Base-by-base conservation (phyloP, 2,329 filamentous ascomycete genomes). In the Teratosphaeria viscida region DNA sequence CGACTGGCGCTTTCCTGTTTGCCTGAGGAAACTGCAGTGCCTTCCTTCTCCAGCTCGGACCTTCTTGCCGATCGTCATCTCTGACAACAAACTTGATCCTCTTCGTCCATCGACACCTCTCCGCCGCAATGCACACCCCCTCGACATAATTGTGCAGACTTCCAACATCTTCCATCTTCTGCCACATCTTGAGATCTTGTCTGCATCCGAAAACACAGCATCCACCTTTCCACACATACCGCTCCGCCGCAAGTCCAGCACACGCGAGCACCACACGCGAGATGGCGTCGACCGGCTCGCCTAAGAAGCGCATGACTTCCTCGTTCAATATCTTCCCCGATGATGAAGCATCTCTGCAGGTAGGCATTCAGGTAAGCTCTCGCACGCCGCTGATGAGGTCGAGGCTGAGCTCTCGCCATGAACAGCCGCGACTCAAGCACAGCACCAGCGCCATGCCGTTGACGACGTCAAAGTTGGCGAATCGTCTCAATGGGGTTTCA, bases 381-480 rank as follows among this genome's bases (percentile, higher is more conserved):
- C n/a, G 43, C 43, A 5, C 16, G n/a, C 8, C 43, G 43, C 19
- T 11, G 43, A 49, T 19, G 37, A 26, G 23, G 16, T 29, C 19
- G 23, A 26, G 23, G n/a, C 58, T 34, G 23, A 54, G 43, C 57
- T 34, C 56, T 57, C 34, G 43, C 57, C 6, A 23, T 26, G n/a
- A 16, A 54, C 60, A 64, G 62, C 55, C 39, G 19, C 37, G 47
- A 54, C 55, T 65, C 55, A 63, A 64, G 60, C 64, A 60, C 52
- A 60, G 55, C 49, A 32, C 57, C 37, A 63, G 60, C 61, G 57
- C 58, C 52, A 52, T 68, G 47, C 72, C 73, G 55, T 70, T 76
- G 49, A 73, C 67, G 57, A 68, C 72, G 43, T 75, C 74, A 53
- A 67, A 69, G 62, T 65, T 71, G 55, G 65, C 65, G 61, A 75